Evolutionary conservation across 352 stramenopile species (phyloP).

Genomic region (Globisporangium rhizosaccharum): DNA sequence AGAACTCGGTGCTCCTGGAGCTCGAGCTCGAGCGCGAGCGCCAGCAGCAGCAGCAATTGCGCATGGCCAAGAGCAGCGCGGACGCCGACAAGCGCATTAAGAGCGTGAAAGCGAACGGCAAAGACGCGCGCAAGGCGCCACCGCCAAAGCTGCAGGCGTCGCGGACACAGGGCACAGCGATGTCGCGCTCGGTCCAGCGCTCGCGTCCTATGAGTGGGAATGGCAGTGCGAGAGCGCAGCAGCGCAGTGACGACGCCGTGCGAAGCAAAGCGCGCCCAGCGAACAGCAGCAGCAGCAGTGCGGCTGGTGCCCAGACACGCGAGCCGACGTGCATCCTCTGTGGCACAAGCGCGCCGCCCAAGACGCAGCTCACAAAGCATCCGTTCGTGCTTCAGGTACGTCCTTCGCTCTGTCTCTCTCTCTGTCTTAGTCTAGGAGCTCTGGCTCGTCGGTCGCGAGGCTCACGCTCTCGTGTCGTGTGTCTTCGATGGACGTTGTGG

Average conservation of each 20-base stretch:
- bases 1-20: conserved; percentile 48
- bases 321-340: conserved; percentile 36
- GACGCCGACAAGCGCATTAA: neutral
- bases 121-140: neutral
- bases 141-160: neutral
- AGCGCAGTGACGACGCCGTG: neutral
- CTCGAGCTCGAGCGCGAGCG: conserved; percentile 37
- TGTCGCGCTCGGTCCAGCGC: conserved; percentile 6
- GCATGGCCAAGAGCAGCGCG: neutral
- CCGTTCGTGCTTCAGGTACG: conserved; percentile 70
- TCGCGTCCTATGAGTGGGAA: conserved; percentile 1
- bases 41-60: neutral
- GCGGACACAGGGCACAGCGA: conserved; percentile 5
- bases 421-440: neutral
- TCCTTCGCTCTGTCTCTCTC: neutral
- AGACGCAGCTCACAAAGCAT: conserved; percentile 39
- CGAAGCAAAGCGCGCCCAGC: neutral
- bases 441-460: too few relatives aligned
- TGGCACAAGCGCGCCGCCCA: conserved; percentile 18
- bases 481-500: too few relatives aligned
- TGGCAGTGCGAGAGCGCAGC: neutral
- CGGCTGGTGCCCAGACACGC: neutral
- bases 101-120: neutral
- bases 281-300: neutral
- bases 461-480: too few relatives aligned